Conservation (phyloP, 2,329 filamentous ascomycete genomes). For the Clarireedia homoeocarpa region DNA sequence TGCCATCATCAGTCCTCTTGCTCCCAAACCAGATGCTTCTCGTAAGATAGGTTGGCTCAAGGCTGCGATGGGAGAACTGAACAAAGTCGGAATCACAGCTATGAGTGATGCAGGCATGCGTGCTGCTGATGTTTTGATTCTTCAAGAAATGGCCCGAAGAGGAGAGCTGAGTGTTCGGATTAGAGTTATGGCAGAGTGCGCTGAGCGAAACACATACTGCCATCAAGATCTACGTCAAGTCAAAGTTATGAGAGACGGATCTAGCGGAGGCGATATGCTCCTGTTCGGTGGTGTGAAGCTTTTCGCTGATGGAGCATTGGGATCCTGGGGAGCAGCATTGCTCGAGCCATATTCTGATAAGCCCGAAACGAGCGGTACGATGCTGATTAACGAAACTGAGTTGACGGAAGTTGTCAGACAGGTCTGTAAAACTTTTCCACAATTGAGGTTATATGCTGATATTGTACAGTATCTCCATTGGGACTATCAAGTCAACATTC, state of each 20-base stretch:
- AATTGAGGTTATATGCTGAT: neutral
- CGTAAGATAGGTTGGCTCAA: slow-evolving; percentile 47
- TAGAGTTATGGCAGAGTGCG: slow-evolving; percentile 62
- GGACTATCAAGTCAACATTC: slow-evolving; percentile 61
- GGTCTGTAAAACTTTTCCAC: slow-evolving; percentile 10
- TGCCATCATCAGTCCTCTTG: slow-evolving; percentile 42
- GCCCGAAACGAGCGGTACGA: slow-evolving; percentile 51
- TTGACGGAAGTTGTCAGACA: slow-evolving; percentile 43
- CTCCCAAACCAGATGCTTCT: slow-evolving; percentile 47
- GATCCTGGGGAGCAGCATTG: slow-evolving; percentile 65
- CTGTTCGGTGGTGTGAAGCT: slow-evolving; percentile 58
- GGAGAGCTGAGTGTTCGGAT: slow-evolving; percentile 54
- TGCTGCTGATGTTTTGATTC: slow-evolving; percentile 46
- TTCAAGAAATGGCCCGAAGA: slow-evolving; percentile 40
- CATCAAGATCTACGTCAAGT: slow-evolving; percentile 31
- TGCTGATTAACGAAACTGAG: slow-evolving; percentile 56
- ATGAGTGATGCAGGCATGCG: slow-evolving; percentile 61
- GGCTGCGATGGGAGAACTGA: slow-evolving; percentile 54
- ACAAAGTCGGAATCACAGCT: slow-evolving; percentile 58
- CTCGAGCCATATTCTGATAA: slow-evolving; percentile 63
- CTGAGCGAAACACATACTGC: slow-evolving; percentile 56
- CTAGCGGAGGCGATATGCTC: slow-evolving; percentile 30
- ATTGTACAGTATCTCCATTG: slow-evolving; percentile 42
- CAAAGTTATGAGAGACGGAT: slow-evolving; percentile 14
- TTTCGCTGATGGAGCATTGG: slow-evolving; percentile 62